A percentile compares a stretch with the other conserved stretches of the same genome.
phyloP scores from a whole-genome alignment of 805 yeast genomes.

The Wickerhamomyces silvicola region DNA sequence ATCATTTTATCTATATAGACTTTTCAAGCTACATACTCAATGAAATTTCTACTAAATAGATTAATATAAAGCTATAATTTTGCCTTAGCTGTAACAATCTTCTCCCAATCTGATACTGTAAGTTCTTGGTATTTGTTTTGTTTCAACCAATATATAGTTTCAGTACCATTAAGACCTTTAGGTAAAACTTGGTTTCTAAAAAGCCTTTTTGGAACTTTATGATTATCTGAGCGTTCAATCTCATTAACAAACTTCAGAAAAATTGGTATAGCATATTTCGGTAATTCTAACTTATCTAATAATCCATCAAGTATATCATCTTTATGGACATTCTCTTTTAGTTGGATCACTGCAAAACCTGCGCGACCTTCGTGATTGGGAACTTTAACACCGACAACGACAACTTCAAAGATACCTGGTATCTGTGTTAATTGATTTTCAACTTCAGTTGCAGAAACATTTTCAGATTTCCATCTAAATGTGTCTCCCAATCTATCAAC shows the following conservation, averaged over 20 bases:
- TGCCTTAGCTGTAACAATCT: conserved; percentile 19
- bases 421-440: conserved; percentile 52
- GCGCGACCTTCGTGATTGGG: conserved; percentile 93
- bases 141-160: conserved; percentile 66
- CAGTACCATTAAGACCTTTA: conserved; percentile 53
- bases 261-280: conserved; percentile 81
- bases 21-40: no score
- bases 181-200: conserved; percentile 68
- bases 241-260: conserved; percentile 62
- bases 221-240: conserved; percentile 70
- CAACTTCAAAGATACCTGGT: conserved; percentile 48
- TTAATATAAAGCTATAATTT: conserved; percentile 9
- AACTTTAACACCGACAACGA: conserved; percentile 82
- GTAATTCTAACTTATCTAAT: conserved; percentile 43
- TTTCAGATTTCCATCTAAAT: conserved; percentile 94
- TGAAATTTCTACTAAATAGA: background rate
- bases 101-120: conserved; percentile 50
- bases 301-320: conserved; percentile 32
- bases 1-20: no score
- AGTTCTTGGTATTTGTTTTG: conserved; percentile 48
- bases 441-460: conserved; percentile 89
- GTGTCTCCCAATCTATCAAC: conserved; percentile 94
- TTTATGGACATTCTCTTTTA: conserved; percentile 25
- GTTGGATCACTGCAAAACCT: conserved; percentile 76
- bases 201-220: conserved; percentile 67